Base-by-base conservation (phyloP, 306 rosid species). In the Quercus cerris region DNA sequence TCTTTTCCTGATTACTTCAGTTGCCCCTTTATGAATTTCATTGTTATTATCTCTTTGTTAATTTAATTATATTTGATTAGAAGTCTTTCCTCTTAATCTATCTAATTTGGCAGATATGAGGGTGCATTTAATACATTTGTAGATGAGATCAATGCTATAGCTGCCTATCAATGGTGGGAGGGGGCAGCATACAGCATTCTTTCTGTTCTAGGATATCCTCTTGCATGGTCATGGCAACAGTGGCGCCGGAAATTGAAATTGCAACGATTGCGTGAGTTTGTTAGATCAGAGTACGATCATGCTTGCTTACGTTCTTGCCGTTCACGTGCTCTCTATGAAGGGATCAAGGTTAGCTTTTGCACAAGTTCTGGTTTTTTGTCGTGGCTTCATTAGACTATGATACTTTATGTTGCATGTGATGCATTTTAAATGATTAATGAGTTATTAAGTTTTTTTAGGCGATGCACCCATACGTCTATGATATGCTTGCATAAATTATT, bases 131-230 rank as follows among this genome's bases (percentile, higher is more conserved):
- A 90, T 88, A 80, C 92, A 31, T 96, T 93, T 88, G 98, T 93
- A 76, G 97, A 88, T 87, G 98, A 89, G 86, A 93, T 96, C 70
- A 96, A 96, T 87, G 94, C 92, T 77, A 86, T 96, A 81, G 90
- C 98, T 41, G 87, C 97, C 31, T 96, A 96, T 74, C 97, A 93
- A 58, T 96, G 99, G 99, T 96, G 99, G 99, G 99, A 96, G 87
- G 99, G 99, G 79, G 98, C 97, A 73, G 83, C 89, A 51, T 84
- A 88, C 91, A 96, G 85, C 80, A 85, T 92, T 78, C 94, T 93
- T 70, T 85, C 90, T 77, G 84, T 92, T 81, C 86, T 96, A 78
- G 92, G 89, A 41, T 93, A 93, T 81, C 99, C 99, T 28, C 91
- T 91, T 80, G 94, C 98, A 19, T 91, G 97, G 90, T 96, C 98